A percentile compares a stretch with the other conserved stretches of the same genome.
These are phyloP conservation scores for Singerocomus inundabilis DNA, from an alignment of 1,284 basidiomycete species.

Conservation along the genomic window DNA sequence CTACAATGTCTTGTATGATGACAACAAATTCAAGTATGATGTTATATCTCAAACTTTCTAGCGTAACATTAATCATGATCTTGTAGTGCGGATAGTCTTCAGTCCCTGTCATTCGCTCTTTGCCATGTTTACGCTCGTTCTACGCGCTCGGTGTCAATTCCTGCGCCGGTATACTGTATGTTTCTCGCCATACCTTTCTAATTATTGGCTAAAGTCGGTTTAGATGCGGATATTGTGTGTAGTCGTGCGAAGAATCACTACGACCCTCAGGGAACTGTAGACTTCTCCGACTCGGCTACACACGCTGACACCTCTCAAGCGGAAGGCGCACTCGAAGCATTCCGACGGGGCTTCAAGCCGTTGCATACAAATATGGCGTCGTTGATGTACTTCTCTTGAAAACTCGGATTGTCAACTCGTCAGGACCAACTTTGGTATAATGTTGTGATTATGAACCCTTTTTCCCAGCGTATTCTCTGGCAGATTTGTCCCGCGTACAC, in stretches of 20 bases:
- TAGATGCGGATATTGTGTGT: constrained; percentile 84
- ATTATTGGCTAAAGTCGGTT: constrained; percentile 1
- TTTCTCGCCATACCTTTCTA: not conserved
- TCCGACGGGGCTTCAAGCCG: constrained; percentile 54
- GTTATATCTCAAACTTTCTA: not conserved
- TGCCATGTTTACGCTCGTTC: constrained; percentile 82
- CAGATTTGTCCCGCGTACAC: not conserved
- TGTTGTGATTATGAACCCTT: not conserved
- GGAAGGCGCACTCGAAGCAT: constrained; percentile 48
- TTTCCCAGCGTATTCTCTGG: not conserved
- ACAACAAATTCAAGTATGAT: constrained; percentile 52
- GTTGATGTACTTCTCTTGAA: constrained; percentile 67
- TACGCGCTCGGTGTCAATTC: constrained; percentile 81
- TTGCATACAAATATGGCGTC: constrained; percentile 47
- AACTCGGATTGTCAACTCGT: not conserved
- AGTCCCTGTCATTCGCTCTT: constrained; percentile 70
- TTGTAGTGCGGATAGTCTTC: constrained; percentile 60
- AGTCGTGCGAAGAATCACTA: constrained; percentile 78
- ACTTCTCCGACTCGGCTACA: constrained; percentile 53
- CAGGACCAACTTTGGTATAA: not conserved
- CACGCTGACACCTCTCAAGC: constrained; percentile 42
- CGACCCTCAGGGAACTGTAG: constrained; percentile 54
- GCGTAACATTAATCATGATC: constrained; percentile 7
- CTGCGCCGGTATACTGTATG: constrained; percentile 81
- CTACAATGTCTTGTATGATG: constrained; percentile 64